Evolutionary conservation across 345 rosid genomes (phyloP).

Genomic region (Eucalyptus rudis): DNA sequence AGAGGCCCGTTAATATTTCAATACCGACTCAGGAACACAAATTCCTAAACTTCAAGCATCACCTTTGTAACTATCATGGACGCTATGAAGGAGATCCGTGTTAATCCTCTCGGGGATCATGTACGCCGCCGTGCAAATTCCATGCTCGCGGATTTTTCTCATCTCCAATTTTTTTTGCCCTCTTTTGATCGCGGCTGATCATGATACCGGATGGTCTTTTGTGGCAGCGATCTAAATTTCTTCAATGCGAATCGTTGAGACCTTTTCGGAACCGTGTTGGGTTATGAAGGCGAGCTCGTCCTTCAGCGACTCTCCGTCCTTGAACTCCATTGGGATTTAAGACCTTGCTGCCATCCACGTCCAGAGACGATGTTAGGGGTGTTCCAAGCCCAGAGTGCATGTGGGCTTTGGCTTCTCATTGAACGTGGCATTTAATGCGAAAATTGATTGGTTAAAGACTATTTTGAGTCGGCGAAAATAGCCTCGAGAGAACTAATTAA

Average conservation of each 20-base stretch:
- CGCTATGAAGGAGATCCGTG: neutral
- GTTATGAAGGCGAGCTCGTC: neutral
- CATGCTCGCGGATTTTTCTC: neutral
- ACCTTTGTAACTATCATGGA: neutral
- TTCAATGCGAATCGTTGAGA: neutral
- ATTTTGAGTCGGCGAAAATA: too few relatives aligned
- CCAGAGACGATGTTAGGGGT: neutral
- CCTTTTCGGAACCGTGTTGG: neutral
- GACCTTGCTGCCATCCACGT: neutral
- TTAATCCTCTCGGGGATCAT: neutral
- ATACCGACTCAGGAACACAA: neutral
- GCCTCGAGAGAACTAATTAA: neutral
- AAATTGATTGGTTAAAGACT: neutral
- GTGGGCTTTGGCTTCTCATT: neutral
- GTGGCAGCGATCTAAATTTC: neutral
- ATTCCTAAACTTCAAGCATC: neutral
- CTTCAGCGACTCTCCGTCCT: neutral
- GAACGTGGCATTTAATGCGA: neutral
- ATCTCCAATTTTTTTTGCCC: neutral
- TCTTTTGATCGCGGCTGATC: neutral
- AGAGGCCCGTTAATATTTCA: neutral
- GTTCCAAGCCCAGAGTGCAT: neutral
- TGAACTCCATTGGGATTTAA: neutral
- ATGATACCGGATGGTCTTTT: neutral
- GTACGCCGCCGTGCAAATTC: neutral